Conservation (phyloP, 2,329 filamentous ascomycete species). For the Penicillium sp. region DNA sequence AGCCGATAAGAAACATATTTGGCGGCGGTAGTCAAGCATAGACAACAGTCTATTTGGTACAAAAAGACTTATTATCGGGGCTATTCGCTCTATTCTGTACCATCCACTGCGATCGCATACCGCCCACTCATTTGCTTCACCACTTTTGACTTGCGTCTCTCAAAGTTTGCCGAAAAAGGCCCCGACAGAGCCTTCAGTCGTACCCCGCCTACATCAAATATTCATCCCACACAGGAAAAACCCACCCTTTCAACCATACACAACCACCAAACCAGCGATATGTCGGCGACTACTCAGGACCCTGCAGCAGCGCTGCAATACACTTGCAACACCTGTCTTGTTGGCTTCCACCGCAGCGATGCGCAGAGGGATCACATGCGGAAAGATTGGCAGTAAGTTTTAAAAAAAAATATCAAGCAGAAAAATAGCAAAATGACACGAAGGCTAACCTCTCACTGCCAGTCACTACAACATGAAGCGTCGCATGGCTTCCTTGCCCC, state of each 20-base stretch:
- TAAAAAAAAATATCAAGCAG: not conserved
- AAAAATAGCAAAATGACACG: not conserved
- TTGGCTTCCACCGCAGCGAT: slow-evolving; percentile 92
- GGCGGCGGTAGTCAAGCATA: not conserved
- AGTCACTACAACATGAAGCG: slow-evolving; percentile 97
- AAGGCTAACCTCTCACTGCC: not conserved
- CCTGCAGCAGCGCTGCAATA: slow-evolving; percentile 68
- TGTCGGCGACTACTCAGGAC: slow-evolving; percentile 30
- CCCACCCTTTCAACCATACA: slow-evolving; percentile 10
- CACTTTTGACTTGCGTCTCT: not conserved
- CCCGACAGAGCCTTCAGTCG: slow-evolving; percentile 19
- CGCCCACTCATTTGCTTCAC: not conserved
- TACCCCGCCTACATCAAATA: slow-evolving; percentile 30
- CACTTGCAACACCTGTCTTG: slow-evolving; percentile 97
- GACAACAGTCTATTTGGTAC: not conserved
- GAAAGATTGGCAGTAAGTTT: slow-evolving; percentile 92
- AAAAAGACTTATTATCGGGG: slow-evolving; percentile 2
- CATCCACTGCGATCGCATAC: not conserved
- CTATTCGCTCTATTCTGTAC: not conserved
- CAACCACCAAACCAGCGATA: slow-evolving; percentile 8
- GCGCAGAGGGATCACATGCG: slow-evolving; percentile 96
- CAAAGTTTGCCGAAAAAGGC: slow-evolving; percentile 1
- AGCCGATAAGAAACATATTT: slow-evolving; percentile 11
- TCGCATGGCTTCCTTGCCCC: slow-evolving; percentile 84
- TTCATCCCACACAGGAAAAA: slow-evolving; percentile 26